Evolutionary conservation across 148 eudicot species (phyloP).

Genomic region (Euryodendron excelsum): DNA sequence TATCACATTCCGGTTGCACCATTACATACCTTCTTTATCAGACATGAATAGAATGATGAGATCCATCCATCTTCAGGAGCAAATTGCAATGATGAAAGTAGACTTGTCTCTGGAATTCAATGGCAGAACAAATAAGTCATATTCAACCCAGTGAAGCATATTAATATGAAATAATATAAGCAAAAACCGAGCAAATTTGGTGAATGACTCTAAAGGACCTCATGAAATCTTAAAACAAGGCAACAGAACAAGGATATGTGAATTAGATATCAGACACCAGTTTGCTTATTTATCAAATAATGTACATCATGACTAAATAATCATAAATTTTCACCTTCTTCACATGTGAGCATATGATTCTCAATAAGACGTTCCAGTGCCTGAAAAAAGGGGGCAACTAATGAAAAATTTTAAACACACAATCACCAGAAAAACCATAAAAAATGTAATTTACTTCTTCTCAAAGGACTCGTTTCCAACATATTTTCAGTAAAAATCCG

Average conservation of each 20-base stretch:
- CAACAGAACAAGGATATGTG: background rate
- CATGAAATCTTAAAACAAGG: background rate
- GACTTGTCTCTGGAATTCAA: slow-evolving; percentile 55
- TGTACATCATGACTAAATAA: background rate
- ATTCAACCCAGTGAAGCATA: background rate
- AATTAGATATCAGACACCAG: background rate
- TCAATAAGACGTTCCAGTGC: slow-evolving; percentile 95
- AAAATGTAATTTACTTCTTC: background rate
- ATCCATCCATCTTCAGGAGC: slow-evolving; percentile 86
- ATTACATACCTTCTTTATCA: slow-evolving; percentile 70
- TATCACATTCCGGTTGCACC: background rate
- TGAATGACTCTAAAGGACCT: background rate
- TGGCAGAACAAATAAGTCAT: slow-evolving; percentile 17
- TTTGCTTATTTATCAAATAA: background rate
- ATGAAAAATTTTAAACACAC: background rate
- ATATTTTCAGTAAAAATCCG: background rate
- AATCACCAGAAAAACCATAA: background rate
- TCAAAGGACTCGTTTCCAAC: background rate
- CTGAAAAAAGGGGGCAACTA: slow-evolving; percentile 27
- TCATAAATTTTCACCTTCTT: slow-evolving; percentile 64
- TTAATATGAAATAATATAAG: background rate
- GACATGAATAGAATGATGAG: slow-evolving; percentile 82
- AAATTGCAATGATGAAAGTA: slow-evolving; percentile 72
- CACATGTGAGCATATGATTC: slow-evolving; percentile 91
- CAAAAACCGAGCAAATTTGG: background rate